Base-by-base conservation (phyloP, 2,329 filamentous ascomycete genomes). In the Tympanopsis confertula region DNA sequence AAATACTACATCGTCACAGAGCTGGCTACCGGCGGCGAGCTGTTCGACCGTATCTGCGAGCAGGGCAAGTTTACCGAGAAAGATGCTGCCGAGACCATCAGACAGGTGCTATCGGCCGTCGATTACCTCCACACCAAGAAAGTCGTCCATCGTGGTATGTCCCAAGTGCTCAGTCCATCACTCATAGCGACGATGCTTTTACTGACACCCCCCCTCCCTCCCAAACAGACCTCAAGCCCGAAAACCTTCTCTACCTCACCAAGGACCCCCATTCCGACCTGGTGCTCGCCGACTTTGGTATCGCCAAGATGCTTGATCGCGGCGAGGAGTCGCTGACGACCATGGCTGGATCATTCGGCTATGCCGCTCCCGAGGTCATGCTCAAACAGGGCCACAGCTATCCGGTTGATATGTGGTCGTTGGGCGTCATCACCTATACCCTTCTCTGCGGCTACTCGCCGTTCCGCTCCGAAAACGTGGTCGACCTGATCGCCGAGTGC, bases 1-100 rank as follows among this genome's bases (percentile, higher is more conserved):
- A 98, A 98, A 68, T 98, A 94, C 68, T 98, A 98, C 61, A 96
- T 98, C 49, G 88, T 98, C 50, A 98, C 91, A 20, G 83, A 98
- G 61, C 71, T 98, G 39, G 91, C 91, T 30, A 94, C 86, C 0
- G 91, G 91, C 47, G 91, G 91, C 57, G 91, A 98, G 65, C 66
- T 98, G 44, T 98, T 98, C 60, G 91, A 98, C 55, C 82, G 91
- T 40, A 98, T 98, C 51, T 98, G 91, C 65, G 88, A 96, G 55
- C 86, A 93, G 62, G 91, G 91, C 50, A 94, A 86, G 57, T 98
- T 96, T 63, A 98, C 91, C 12, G 91, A 98, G 59, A 96, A 94
- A 65, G 91, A 98, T 64, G 88, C 87, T 12, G 89, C 88, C 15
- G 82, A 91, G 60, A 96, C 89, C 7, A 96, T 98, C 57, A 83